phyloP scores from a whole-genome alignment of 768 basidiomycete species.

The Macrolepiota albuminosa region DNA sequence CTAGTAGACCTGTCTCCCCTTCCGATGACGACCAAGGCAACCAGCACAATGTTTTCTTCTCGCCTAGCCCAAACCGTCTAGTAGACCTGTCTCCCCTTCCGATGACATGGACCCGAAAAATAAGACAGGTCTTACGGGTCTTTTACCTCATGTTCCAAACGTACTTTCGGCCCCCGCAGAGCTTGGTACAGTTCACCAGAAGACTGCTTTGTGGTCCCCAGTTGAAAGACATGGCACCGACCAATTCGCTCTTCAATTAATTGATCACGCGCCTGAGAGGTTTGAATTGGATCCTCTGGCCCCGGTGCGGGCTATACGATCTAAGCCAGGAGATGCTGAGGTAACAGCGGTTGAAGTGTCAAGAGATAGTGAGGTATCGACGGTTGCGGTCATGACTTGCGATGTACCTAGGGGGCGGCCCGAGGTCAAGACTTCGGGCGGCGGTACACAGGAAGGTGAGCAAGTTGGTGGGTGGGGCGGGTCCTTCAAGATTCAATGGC shows the following conservation, averaged over 20 bases:
- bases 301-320: constrained; percentile 31
- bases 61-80: constrained; percentile 31
- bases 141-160: constrained; percentile 1
- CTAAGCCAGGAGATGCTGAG: constrained; percentile 5
- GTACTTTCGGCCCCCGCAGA: constrained; percentile 51
- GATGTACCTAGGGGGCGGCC: constrained; percentile 3
- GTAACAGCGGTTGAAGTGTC: constrained; percentile 10
- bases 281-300: constrained; percentile 39
- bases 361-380: background rate
- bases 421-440: constrained; percentile 10
- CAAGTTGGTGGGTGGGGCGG: constrained; percentile 80
- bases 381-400: constrained; percentile 8
- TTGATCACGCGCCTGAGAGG: background rate
- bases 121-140: background rate
- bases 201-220: constrained; percentile 20
- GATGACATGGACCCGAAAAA: constrained; percentile 2
- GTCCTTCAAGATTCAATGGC: constrained; percentile 81
- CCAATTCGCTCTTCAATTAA: background rate
- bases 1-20: constrained; percentile 41
- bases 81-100: constrained; percentile 42
- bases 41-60: constrained; percentile 20
- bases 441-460: background rate
- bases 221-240: constrained; percentile 29
- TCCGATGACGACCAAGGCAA: constrained; percentile 17
- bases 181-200: constrained; percentile 31